Evolutionary conservation across 441 rosid genomes (phyloP).

Genomic region (Syzygium malaccense): DNA sequence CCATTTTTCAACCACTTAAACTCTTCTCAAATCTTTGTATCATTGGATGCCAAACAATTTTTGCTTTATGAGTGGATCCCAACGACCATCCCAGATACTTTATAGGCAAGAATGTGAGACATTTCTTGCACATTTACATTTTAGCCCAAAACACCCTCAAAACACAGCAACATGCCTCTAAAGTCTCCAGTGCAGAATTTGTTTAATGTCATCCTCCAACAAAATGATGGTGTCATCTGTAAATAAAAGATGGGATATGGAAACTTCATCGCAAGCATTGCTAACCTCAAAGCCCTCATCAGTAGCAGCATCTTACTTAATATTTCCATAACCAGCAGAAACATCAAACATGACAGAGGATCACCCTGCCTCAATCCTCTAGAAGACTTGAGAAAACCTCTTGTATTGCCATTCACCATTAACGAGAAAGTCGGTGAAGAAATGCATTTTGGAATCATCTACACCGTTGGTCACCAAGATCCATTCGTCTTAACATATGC

Average conservation of each 20-base stretch:
- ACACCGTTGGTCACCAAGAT: neutral
- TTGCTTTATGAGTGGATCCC: neutral
- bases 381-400: neutral
- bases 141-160: neutral
- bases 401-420: neutral
- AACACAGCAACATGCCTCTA: neutral
- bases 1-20: neutral
- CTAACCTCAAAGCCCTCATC: neutral
- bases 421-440: neutral
- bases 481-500: neutral
- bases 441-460: neutral
- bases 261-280: neutral
- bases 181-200: neutral
- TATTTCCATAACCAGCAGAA: neutral
- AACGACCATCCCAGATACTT: neutral
- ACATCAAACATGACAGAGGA: neutral
- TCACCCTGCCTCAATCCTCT: neutral
- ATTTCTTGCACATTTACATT: neutral
- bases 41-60: neutral
- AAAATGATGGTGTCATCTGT: neutral
- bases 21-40: neutral
- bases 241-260: neutral
- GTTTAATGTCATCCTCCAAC: neutral
- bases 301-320: neutral
- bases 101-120: neutral